phyloP scores from a whole-genome alignment of 2,329 filamentous ascomycete genomes.

The Pseudogymnoascus sp. region DNA sequence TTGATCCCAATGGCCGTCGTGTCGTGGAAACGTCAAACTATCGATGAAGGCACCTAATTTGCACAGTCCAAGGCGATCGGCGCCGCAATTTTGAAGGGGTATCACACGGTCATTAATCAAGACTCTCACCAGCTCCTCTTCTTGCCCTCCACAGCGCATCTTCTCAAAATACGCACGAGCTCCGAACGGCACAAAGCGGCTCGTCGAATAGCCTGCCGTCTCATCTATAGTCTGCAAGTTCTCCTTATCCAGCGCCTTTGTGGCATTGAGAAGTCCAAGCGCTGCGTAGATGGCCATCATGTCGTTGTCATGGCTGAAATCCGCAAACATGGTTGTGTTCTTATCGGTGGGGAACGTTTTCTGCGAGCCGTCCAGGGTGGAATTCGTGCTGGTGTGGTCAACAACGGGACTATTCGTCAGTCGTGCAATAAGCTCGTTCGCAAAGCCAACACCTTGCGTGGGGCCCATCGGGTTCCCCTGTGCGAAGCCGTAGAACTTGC shows the following conservation, averaged over 20 bases:
- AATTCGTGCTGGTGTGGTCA: slow-evolving; percentile 69
- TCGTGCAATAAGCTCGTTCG: slow-evolving; percentile 79
- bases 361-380: slow-evolving; percentile 59
- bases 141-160: slow-evolving; percentile 54
- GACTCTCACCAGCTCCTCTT: slow-evolving; percentile 66
- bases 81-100: slow-evolving; percentile 59
- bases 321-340: slow-evolving; percentile 61
- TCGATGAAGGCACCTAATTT: slow-evolving; percentile 60
- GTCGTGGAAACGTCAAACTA: slow-evolving; percentile 63
- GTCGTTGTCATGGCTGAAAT: slow-evolving; percentile 88
- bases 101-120: slow-evolving; percentile 79
- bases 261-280: slow-evolving; percentile 67
- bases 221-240: slow-evolving; percentile 41
- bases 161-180: slow-evolving; percentile 81
- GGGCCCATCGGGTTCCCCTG: slow-evolving; percentile 70
- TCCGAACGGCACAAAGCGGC: slow-evolving; percentile 76
- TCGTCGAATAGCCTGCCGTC: slow-evolving; percentile 61
- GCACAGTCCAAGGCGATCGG: slow-evolving; percentile 64
- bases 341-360: slow-evolving; percentile 63
- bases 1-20: slow-evolving; percentile 63
- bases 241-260: slow-evolving; percentile 43
- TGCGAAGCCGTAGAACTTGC: slow-evolving; percentile 78
- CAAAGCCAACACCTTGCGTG: slow-evolving; percentile 79
- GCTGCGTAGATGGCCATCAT: slow-evolving; percentile 71
- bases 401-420: slow-evolving; percentile 59